Percentiles rank a stretch among this genome's conserved stretches.
Evolutionary conservation across 108 stramenopile genomes (phyloP).

Genomic region (Skeletonema potamos): DNA sequence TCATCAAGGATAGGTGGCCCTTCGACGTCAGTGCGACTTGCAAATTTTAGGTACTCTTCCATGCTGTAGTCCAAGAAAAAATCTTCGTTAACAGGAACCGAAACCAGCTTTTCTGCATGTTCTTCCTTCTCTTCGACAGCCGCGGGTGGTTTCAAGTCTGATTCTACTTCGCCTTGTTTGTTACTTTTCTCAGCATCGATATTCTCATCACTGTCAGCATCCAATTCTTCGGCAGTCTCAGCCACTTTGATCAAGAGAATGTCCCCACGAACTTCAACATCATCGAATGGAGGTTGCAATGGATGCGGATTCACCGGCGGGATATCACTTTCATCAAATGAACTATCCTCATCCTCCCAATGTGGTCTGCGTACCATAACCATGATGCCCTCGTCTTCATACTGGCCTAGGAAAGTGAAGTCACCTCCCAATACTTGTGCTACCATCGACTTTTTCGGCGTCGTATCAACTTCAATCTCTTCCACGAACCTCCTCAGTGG

Average conservation of each 20-base stretch:
- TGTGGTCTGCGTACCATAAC: slow-evolving; percentile 66
- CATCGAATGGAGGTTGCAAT: slow-evolving; percentile 81
- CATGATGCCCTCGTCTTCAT: slow-evolving; percentile 81
- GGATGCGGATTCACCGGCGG: slow-evolving; percentile 70
- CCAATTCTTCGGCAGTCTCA: slow-evolving; percentile 59
- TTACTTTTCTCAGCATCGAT: neutral
- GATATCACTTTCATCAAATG: slow-evolving; percentile 12
- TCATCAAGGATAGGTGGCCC: slow-evolving; percentile 23
- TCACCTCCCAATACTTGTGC: slow-evolving; percentile 65
- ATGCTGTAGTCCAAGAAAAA: slow-evolving; percentile 87
- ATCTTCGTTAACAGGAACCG: slow-evolving; percentile 64
- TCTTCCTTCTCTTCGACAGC: slow-evolving; percentile 10
- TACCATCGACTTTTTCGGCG: slow-evolving; percentile 71
- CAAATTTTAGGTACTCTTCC: slow-evolving; percentile 75
- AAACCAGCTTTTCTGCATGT: slow-evolving; percentile 5
- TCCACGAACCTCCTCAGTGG: slow-evolving; percentile 56
- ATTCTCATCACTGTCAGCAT: slow-evolving; percentile 9
- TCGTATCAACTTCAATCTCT: slow-evolving; percentile 78
- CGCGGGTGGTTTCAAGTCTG: neutral
- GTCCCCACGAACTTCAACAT: slow-evolving; percentile 66
- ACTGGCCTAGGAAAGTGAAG: slow-evolving; percentile 87
- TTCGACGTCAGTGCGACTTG: slow-evolving; percentile 77
- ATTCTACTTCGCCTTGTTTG: neutral
- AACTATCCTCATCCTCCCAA: slow-evolving; percentile 26
- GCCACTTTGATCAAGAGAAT: slow-evolving; percentile 83